Base-by-base conservation (phyloP, 1,139 yeast genomes). In the Blastobotrys indianensis region DNA sequence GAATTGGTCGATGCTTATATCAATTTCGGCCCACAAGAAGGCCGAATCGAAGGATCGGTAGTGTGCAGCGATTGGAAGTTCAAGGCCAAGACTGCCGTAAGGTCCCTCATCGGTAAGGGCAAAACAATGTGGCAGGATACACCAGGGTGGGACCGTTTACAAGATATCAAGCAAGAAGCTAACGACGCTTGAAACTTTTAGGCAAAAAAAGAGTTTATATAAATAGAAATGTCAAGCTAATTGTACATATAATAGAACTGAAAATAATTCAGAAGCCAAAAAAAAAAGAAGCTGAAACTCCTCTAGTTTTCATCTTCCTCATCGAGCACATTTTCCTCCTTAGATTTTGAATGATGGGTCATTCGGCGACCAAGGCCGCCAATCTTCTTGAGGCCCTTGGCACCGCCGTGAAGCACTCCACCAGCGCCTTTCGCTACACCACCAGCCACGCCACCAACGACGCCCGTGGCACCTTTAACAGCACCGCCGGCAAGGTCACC, bases 21-120 rank as follows among this genome's bases (percentile, higher is more conserved):
- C 58, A 82, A 86, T 4, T 73, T 85, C 35, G 97, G 97, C 10
- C 94, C 85, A 47, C 66, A 79, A 56, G 90, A 88, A 15, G 97
- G 97, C 2, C 84, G 85, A 56, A 79, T 82, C 55, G 88, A 87
- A 2, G 96, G 82, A 1, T 88, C 85, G 57, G 60, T 84, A 12
- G 95, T 92, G 4, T 88, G 96, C 63, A 78, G 81, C 57, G 95
- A 88, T 61, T 90, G 97, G 97, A 83, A 78, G 59, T 86, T 83
- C 66, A 88, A 88, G 62, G 82, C 94, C 1, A 75, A 80, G 53
- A 76, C 85, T 9, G 72, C 86, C 0, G 74, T 88, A 12, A 74
- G 95, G 56, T 76, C 87, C 1, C 69, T 88, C 53, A 75, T 85
- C 77, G 82, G 94, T 23, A 84, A 82, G 59, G 96, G 95, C 12